Base-by-base conservation (phyloP, 768 basidiomycete species). In the Tricholoma saponaceum region DNA sequence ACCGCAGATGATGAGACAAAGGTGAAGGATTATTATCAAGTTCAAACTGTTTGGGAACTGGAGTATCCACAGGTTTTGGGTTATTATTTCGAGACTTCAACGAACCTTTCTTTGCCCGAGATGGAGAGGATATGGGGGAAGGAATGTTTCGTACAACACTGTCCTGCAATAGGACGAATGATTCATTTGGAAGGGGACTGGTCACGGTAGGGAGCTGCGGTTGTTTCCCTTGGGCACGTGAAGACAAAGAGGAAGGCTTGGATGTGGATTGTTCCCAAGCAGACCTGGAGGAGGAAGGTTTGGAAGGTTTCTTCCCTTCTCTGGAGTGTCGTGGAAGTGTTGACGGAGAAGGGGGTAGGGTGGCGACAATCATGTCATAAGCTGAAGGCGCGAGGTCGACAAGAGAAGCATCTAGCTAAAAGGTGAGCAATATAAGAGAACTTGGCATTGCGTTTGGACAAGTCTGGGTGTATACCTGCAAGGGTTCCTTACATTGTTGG, bases 401-500 rank as follows among this genome's bases (percentile, higher is more conserved):
- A 13, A 97, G 77, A n/a, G 94, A 95, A n/a, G 86, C 87, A 77
- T 98, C 95, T 63, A 94, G 82, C 84, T 92, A 65, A 33, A 53
- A 52, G 13, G 54, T 35, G 22, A 25, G 14, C 30, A 18, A 12
- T 28, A 35, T 25, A 23, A 10, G 23, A 49, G 49, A 32, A 59
- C 30, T 14, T 30, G 35, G 35, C 13, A 5, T 41, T 50, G 46
- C 46, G n/a, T n/a, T n/a, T n/a, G 39, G 18, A 57, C 18, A 3
- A 46, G 18, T 8, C 47, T 37, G 54, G 43, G 47, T 52, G 71
- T 61, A 58, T 69, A 89, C 89, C 82, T 93, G 87, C 32, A 97
- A 74, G 5, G 91, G 92, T 67, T 95, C 90, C 73, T 92, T 93
- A 79, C 92, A 94, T 73, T 94, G 92, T 67, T 93, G 91, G 66